Conservation (phyloP, 179 eudicot species). For the Pouteria campechiana region DNA sequence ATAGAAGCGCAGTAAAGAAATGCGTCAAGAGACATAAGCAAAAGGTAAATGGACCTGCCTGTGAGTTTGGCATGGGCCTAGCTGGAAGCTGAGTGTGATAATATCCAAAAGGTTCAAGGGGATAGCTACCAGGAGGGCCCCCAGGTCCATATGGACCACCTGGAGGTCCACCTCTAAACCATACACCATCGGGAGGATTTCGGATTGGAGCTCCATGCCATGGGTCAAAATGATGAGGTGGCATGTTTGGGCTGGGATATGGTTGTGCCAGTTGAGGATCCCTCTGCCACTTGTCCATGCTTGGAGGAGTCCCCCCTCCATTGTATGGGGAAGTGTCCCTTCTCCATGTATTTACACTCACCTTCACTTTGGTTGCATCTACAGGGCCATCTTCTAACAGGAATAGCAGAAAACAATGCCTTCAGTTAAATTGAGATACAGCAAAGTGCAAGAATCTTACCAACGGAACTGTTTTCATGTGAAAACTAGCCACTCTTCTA, state of each 20-base stretch:
- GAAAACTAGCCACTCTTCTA: too few species aligned
- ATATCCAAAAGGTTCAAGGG: constrained; percentile 75
- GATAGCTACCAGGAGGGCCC: constrained; percentile 68
- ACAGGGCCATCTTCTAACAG: constrained; percentile 16
- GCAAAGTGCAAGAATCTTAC: neutral
- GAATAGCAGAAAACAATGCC: neutral
- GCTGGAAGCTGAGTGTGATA: constrained; percentile 66
- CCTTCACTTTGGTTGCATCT: constrained; percentile 26
- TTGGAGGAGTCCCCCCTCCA: constrained; percentile 44
- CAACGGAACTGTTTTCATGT: too few species aligned
- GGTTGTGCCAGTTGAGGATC: constrained; percentile 66
- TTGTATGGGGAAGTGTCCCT: constrained; percentile 38
- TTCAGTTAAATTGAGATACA: neutral
- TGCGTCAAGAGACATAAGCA: too few species aligned
- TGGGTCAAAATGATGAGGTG: constrained; percentile 65
- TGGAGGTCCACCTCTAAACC: constrained; percentile 83
- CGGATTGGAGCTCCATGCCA: constrained; percentile 79
- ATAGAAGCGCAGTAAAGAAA: too few species aligned
- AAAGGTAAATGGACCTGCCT: constrained; percentile 39
- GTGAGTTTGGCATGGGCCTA: constrained; percentile 53
- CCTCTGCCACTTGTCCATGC: constrained; percentile 68
- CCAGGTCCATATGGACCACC: constrained; percentile 66
- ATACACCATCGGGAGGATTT: constrained; percentile 57
- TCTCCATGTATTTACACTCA: constrained; percentile 37
- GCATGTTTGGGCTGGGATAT: constrained; percentile 44